Conservation (phyloP, 345 rosid genomes). For the Salix suchowensis region DNA sequence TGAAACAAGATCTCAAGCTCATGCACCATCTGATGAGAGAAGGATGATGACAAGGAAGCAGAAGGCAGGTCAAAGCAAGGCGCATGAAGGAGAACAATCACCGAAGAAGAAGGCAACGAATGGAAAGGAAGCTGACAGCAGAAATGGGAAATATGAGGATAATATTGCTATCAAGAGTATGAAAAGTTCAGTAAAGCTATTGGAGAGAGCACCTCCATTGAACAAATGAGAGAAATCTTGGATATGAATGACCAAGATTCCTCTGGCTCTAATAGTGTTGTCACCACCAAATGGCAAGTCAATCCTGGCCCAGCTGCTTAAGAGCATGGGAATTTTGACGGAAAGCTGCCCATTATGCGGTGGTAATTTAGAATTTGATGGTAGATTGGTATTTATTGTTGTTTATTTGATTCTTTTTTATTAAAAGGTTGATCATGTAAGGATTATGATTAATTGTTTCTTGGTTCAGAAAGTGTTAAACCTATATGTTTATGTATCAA, state of each 20-base stretch:
- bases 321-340: not conserved
- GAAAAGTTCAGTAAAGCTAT: conserved; percentile 49
- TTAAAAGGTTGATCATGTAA: too few species aligned
- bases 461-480: too few species aligned
- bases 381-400: conserved; percentile 28
- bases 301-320: not conserved
- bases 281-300: conserved; percentile 39
- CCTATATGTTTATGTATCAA: too few species aligned
- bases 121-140: conserved; percentile 12
- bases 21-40: conserved; percentile 47
- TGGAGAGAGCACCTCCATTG: conserved; percentile 46
- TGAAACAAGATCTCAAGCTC: conserved; percentile 69
- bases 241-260: conserved; percentile 56
- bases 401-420: too few species aligned
- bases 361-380: conserved; percentile 48
- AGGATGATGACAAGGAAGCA: conserved; percentile 72
- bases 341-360: conserved; percentile 59
- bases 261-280: conserved; percentile 39
- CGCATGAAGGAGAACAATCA: conserved; percentile 49
- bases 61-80: conserved; percentile 69
- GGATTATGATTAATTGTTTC: too few species aligned
- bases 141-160: conserved; percentile 26
- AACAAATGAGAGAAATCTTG: conserved; percentile 60
- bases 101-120: conserved; percentile 66
- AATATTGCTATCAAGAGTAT: conserved; percentile 33